phyloP scores from a whole-genome alignment of 108 stramenopile species.

The Skeletonema grethae region DNA sequence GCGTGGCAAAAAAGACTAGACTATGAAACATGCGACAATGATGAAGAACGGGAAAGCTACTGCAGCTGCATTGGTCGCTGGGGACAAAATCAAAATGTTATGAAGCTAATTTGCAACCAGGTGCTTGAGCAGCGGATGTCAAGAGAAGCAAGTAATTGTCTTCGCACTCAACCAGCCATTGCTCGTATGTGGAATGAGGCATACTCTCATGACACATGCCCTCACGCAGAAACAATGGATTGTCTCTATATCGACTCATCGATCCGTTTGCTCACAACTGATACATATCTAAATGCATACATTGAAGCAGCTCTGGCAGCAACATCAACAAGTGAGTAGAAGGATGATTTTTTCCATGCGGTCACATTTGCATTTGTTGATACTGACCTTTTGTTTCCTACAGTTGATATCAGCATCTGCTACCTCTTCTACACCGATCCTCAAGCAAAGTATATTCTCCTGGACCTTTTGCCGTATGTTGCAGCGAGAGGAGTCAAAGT shows the following conservation, averaged over 20 bases:
- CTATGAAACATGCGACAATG: background rate
- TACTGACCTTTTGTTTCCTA: background rate
- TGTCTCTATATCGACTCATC: constrained; percentile 7
- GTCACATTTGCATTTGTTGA: background rate
- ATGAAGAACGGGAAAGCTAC: background rate
- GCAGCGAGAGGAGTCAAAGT: constrained; percentile 23
- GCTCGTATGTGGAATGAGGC: constrained; percentile 7
- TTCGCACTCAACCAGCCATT: constrained; percentile 10
- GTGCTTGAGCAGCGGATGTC: constrained; percentile 17
- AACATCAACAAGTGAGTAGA: background rate
- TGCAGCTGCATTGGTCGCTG: constrained; percentile 13
- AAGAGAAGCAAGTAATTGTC: constrained; percentile 17
- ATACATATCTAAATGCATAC: constrained; percentile 11
- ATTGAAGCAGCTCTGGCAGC: constrained; percentile 6
- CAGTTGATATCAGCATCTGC: constrained; percentile 19
- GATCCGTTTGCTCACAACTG: background rate
- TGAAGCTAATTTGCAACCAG: constrained; percentile 10
- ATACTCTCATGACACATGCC: constrained; percentile 13
- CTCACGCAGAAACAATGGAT: constrained; percentile 7
- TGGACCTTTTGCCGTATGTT: constrained; percentile 35
- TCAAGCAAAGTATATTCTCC: constrained; percentile 23
- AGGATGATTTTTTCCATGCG: background rate
- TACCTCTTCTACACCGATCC: constrained; percentile 33
- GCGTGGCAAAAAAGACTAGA: constrained; percentile 13
- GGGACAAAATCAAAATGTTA: constrained; percentile 8